Evolutionary conservation across 768 basidiomycete genomes (phyloP).

Genomic region (Royoungia palumana): DNA sequence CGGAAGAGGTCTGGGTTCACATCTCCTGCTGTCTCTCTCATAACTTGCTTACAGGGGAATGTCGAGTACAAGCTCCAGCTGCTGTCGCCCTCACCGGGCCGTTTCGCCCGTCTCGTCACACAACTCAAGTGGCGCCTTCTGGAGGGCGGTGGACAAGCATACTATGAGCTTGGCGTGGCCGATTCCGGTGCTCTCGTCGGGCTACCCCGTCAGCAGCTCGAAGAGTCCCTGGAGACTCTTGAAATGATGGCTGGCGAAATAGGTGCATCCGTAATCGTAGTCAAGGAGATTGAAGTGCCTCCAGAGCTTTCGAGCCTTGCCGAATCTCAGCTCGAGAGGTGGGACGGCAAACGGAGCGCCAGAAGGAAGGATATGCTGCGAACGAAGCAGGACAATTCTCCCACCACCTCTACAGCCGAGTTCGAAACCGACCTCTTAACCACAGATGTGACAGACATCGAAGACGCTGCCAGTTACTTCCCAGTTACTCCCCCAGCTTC

Average conservation of each 20-base stretch:
- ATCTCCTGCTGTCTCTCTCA: not conserved
- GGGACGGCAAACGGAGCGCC: slow-evolving; percentile 37
- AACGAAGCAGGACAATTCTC: slow-evolving; percentile 28
- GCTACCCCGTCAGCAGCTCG: slow-evolving; percentile 67
- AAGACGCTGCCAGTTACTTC: slow-evolving; percentile 24
- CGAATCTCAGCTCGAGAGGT: slow-evolving; percentile 30
- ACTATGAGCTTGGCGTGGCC: slow-evolving; percentile 80
- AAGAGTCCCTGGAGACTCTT: slow-evolving; percentile 78
- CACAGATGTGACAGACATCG: slow-evolving; percentile 39
- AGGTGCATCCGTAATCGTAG: slow-evolving; percentile 86
- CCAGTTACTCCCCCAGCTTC: slow-evolving; percentile 9
- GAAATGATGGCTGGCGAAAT: slow-evolving; percentile 95
- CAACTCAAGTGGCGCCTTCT: slow-evolving; percentile 94
- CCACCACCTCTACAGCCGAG: slow-evolving; percentile 37
- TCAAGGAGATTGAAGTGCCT: slow-evolving; percentile 83
- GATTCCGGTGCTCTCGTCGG: slow-evolving; percentile 89
- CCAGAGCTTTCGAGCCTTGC: slow-evolving; percentile 41
- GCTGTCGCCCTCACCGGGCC: slow-evolving; percentile 68
- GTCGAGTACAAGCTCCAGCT: slow-evolving; percentile 95
- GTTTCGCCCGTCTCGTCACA: slow-evolving; percentile 82
- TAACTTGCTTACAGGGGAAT: slow-evolving; percentile 55
- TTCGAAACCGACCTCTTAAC: slow-evolving; percentile 36
- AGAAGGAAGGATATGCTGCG: slow-evolving; percentile 33
- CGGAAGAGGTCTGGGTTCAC: slow-evolving; percentile 47
- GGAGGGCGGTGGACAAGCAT: slow-evolving; percentile 79